These are phyloP conservation scores for Aegilops bicornis DNA, from an alignment of 176 grass and related monocot species.

Conservation along the genomic window DNA sequence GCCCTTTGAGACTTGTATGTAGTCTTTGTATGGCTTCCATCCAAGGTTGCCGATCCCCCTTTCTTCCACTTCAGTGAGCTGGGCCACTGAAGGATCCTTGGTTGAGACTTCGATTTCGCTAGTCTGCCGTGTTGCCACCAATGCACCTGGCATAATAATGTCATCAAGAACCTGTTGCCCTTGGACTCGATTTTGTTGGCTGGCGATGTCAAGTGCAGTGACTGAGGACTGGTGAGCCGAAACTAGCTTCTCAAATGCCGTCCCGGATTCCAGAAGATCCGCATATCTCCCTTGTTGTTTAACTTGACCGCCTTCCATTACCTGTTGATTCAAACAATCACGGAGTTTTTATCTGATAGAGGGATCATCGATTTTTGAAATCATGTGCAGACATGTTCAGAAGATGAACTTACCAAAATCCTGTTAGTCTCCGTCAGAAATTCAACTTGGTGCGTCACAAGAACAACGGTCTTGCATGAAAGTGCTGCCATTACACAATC, in stretches of 20 bases:
- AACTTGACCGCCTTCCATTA: constrained; percentile 21
- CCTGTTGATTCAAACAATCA: constrained; percentile 30
- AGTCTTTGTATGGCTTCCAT: constrained; percentile 87
- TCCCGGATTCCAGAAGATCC: constrained; percentile 60
- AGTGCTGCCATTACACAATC: no score
- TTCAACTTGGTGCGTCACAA: no score
- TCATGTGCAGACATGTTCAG: background rate
- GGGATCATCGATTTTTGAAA: background rate
- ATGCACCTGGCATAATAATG: constrained; percentile 5
- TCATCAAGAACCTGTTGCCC: constrained; percentile 11
- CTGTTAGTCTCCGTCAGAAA: no score
- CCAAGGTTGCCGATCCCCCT: constrained; percentile 75
- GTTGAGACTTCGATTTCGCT: constrained; percentile 48
- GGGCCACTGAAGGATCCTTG: constrained; percentile 39
- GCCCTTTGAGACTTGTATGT: constrained; percentile 65
- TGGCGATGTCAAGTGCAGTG: constrained; percentile 47
- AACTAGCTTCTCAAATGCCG: constrained; percentile 77
- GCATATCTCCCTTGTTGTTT: constrained; percentile 68
- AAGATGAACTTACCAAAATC: constrained; percentile 44
- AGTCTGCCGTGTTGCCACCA: constrained; percentile 32
- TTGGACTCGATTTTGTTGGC: constrained; percentile 30
- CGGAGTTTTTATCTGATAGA: background rate
- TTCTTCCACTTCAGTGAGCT: constrained; percentile 76
- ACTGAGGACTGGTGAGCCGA: constrained; percentile 78
- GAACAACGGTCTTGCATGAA: no score